These are phyloP conservation scores for Clonostachys sp. DNA, from an alignment of 2,329 filamentous ascomycete species.

Conservation along the genomic window DNA sequence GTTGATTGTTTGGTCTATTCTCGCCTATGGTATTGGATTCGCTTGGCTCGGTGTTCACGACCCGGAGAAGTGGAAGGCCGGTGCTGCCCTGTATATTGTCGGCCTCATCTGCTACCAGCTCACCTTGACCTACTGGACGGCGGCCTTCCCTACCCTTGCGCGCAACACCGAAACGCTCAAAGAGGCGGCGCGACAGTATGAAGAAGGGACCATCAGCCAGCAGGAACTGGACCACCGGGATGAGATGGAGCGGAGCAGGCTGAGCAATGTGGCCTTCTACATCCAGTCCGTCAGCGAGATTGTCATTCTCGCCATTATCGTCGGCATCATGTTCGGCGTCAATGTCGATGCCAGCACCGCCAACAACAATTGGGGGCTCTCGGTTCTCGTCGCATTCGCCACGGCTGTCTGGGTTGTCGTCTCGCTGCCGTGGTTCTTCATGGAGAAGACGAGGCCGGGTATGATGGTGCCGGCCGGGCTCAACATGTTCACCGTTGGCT, in stretches of 20 bases:
- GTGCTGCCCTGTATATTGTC: slow-evolving; percentile 59
- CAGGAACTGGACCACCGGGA: slow-evolving; percentile 58
- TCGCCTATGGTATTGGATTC: slow-evolving; percentile 61
- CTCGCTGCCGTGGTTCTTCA: slow-evolving; percentile 61
- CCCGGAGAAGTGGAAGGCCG: slow-evolving; percentile 53
- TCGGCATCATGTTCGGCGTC: slow-evolving; percentile 58
- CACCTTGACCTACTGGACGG: slow-evolving; percentile 65
- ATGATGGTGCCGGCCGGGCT: slow-evolving; percentile 21
- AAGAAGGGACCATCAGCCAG: slow-evolving; percentile 42
- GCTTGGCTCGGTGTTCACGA: slow-evolving; percentile 63
- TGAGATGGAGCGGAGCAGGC: slow-evolving; percentile 57
- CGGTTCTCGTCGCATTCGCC: slow-evolving; percentile 60
- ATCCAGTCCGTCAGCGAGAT: slow-evolving; percentile 59
- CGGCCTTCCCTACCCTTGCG: slow-evolving; percentile 41
- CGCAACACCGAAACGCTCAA: slow-evolving; percentile 25
- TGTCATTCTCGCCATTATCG: slow-evolving; percentile 58
- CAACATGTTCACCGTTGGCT: slow-evolving; percentile 51
- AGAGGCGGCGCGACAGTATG: slow-evolving; percentile 21
- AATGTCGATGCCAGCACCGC: slow-evolving; percentile 51
- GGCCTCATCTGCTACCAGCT: slow-evolving; percentile 64
- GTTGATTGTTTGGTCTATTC: slow-evolving; percentile 52
- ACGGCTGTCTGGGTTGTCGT: slow-evolving; percentile 60
- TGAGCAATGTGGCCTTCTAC: slow-evolving; percentile 61
- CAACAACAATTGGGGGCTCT: slow-evolving; percentile 64
- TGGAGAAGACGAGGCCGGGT: slow-evolving; percentile 61